Conservation (phyloP, 345 rosid species). For the Acer yangbiense region DNA sequence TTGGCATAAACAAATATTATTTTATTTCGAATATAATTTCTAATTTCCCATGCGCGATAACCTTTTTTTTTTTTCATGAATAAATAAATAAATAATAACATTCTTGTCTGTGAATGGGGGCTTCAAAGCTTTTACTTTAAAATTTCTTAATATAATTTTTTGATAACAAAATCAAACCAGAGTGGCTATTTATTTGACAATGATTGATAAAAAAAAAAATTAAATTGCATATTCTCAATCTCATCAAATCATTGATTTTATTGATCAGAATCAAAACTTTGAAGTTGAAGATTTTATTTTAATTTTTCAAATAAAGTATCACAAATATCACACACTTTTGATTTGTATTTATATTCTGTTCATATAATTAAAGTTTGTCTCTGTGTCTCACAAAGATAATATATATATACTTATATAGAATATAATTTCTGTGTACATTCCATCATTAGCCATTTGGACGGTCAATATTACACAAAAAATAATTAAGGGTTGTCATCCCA, state of each 20-base stretch:
- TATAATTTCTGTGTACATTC: neutral
- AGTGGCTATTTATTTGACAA: conserved; percentile 16
- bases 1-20: conserved; percentile 13
- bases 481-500: neutral
- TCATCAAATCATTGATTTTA: conserved; percentile 15
- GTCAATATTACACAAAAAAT: neutral
- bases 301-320: neutral
- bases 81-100: neutral
- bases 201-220: conserved; percentile 27
- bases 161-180: neutral
- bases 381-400: conserved; percentile 5
- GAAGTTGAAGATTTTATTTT: neutral
- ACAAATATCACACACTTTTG: neutral
- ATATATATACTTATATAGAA: neutral
- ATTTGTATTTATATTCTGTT: neutral
- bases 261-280: conserved; percentile 1
- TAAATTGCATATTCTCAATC: conserved; percentile 14
- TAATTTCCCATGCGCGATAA: neutral
- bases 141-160: neutral
- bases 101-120: conserved; percentile 14
- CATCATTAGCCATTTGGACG: neutral
- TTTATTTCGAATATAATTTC: neutral
- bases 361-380: neutral
- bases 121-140: neutral
- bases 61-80: neutral